Conservation (phyloP, 2,329 filamentous ascomycete species). For the Claviceps sp. region DNA sequence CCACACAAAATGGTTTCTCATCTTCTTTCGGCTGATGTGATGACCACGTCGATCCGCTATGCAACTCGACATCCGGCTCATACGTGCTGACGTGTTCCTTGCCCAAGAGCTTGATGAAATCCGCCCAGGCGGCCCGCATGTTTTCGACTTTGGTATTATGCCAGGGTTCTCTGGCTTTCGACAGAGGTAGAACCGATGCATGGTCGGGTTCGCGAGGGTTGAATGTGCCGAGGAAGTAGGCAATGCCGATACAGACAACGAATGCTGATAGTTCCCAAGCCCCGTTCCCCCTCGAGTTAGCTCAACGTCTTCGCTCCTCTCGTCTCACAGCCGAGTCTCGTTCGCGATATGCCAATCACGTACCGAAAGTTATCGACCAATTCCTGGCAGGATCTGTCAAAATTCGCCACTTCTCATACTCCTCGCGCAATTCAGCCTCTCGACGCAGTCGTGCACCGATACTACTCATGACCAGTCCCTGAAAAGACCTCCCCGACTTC, state of each 20-base stretch:
- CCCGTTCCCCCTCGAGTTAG: slow-evolving; percentile 4
- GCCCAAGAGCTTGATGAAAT: slow-evolving; percentile 51
- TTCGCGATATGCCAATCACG: slow-evolving; percentile 8
- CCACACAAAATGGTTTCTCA: slow-evolving; percentile 51
- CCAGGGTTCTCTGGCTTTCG: slow-evolving; percentile 32
- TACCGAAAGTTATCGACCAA: slow-evolving; percentile 42
- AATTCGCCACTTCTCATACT: slow-evolving; percentile 30
- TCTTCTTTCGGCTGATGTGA: slow-evolving; percentile 36
- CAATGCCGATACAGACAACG: slow-evolving; percentile 34
- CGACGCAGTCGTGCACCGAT: slow-evolving; percentile 39
- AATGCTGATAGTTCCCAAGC: slow-evolving; percentile 34
- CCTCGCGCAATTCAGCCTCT: slow-evolving; percentile 40
- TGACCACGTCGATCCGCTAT: slow-evolving; percentile 51
- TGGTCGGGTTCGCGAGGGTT: slow-evolving; percentile 36
- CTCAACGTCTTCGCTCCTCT: neutral
- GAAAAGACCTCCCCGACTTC: slow-evolving; percentile 31
- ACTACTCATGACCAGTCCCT: slow-evolving; percentile 47
- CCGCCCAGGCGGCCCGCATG: slow-evolving; percentile 56
- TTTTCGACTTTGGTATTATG: slow-evolving; percentile 49
- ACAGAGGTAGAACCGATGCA: slow-evolving; percentile 46
- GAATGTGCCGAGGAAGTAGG: slow-evolving; percentile 47
- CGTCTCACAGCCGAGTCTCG: too few species aligned
- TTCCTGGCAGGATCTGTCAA: slow-evolving; percentile 29
- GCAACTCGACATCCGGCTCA: slow-evolving; percentile 38
- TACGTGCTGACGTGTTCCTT: slow-evolving; percentile 51